These are phyloP conservation scores for Datura wrightii DNA, from an alignment of 257 asterid species.

Conservation along the genomic window DNA sequence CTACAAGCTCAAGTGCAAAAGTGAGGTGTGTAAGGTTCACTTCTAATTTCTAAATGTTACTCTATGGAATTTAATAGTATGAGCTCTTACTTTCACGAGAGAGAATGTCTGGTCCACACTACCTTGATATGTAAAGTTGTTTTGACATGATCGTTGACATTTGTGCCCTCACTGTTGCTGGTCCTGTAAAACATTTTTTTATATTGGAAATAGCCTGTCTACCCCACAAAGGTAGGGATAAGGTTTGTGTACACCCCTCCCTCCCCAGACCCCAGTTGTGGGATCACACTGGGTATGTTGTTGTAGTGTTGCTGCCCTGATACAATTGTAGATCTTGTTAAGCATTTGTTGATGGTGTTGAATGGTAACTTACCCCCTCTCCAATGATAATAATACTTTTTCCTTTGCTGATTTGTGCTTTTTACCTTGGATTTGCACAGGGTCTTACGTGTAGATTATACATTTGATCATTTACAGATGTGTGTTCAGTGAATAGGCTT, in stretches of 20 bases:
- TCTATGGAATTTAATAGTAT: neutral
- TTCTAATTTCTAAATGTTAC: constrained; percentile 4
- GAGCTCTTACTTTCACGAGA: neutral
- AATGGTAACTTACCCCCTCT: neutral
- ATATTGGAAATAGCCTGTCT: neutral
- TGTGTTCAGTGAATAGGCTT: neutral
- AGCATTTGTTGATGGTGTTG: constrained; percentile 15
- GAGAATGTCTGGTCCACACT: neutral
- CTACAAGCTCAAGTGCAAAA: constrained; percentile 95
- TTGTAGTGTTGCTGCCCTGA: neutral
- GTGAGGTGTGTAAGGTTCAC: constrained; percentile 66
- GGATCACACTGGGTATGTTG: neutral
- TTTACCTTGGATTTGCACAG: neutral
- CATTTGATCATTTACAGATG: neutral
- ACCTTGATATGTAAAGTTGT: constrained; percentile 13
- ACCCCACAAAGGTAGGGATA: neutral
- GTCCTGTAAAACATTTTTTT: neutral
- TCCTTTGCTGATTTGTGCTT: neutral
- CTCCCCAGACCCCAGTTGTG: neutral
- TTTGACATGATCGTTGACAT: neutral
- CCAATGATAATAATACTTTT: neutral
- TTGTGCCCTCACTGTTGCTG: neutral
- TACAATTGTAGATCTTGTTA: neutral
- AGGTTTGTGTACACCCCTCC: neutral
- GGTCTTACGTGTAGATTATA: neutral